Percentiles rank a stretch among this genome's conserved stretches.
Conservation (phyloP, 805 yeast genomes). For the Kazachstania viticola region DNA sequence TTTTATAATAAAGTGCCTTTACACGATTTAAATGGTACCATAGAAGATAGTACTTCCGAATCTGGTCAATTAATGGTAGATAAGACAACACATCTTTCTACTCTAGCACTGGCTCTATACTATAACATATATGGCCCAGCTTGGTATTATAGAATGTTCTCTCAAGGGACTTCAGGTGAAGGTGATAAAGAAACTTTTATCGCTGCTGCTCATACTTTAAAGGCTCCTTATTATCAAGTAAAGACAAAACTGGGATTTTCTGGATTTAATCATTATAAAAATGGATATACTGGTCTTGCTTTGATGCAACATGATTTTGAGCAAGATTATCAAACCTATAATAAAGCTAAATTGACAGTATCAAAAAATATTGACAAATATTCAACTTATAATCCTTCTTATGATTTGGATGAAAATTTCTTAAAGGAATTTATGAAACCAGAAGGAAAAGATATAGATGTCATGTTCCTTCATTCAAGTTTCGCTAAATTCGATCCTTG, state of each 20-base stretch:
- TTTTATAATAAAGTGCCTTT: slow-evolving; percentile 18
- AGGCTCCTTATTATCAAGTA: slow-evolving; percentile 40
- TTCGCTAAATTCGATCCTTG: slow-evolving; percentile 31
- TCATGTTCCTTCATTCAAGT: slow-evolving; percentile 31
- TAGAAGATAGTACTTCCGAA: slow-evolving; percentile 63
- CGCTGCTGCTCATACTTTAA: slow-evolving; percentile 45
- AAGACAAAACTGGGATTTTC: slow-evolving; percentile 20
- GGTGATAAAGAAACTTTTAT: slow-evolving; percentile 73
- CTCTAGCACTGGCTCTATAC: slow-evolving; percentile 48
- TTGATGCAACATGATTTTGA: slow-evolving; percentile 68
- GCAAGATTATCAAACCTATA: slow-evolving; percentile 35
- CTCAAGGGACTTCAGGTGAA: slow-evolving; percentile 73
- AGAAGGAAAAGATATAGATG: slow-evolving; percentile 5
- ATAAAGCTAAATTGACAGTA: slow-evolving; percentile 8
- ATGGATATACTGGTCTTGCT: slow-evolving; percentile 48
- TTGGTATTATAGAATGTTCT: slow-evolving; percentile 54
- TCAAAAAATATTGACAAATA: slow-evolving; percentile 1
- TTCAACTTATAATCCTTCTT: background rate
- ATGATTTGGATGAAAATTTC: slow-evolving; percentile 5
- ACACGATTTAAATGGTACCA: slow-evolving; percentile 51
- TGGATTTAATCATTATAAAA: slow-evolving; percentile 25
- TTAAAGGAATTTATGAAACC: slow-evolving; percentile 1
- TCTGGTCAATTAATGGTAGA: slow-evolving; percentile 61
- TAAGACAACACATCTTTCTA: slow-evolving; percentile 45
- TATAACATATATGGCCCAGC: slow-evolving; percentile 62